Evolutionary conservation across 768 basidiomycete species (phyloP).

Genomic region (Cubamyces lactineus): DNA sequence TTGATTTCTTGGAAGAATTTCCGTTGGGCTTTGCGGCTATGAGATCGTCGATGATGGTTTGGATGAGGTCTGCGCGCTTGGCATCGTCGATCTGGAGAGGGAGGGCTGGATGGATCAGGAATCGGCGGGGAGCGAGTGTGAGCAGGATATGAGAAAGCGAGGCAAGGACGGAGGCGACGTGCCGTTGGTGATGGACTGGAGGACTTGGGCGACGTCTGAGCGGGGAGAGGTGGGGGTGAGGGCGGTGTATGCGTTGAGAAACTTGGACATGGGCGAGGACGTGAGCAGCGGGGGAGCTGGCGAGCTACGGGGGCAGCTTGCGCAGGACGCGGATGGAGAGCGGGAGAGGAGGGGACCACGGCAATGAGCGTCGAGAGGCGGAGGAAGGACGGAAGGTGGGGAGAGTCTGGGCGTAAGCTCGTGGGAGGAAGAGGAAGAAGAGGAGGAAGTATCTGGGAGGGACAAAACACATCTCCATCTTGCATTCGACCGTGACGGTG

Average conservation of each 20-base stretch:
- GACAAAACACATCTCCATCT: not conserved
- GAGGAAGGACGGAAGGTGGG: not conserved
- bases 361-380: conserved; percentile 7
- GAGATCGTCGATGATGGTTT: conserved; percentile 33
- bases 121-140: not conserved
- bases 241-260: conserved; percentile 49
- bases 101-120: conserved; percentile 39
- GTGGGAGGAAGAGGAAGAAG: conserved; percentile 3
- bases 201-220: conserved; percentile 48
- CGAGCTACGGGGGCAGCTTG: not conserved
- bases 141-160: conserved; percentile 1
- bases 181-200: conserved; percentile 58
- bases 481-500: not conserved
- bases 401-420: not conserved
- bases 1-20: conserved; percentile 45
- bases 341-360: not conserved
- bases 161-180: conserved; percentile 24
- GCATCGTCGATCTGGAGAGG: conserved; percentile 51
- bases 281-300: not conserved
- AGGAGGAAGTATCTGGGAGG: not conserved
- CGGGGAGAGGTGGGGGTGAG: conserved; percentile 52
- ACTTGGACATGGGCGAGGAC: conserved; percentile 45
- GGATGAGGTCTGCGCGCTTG: conserved; percentile 58
- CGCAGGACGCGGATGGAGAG: not conserved
- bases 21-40: conserved; percentile 27